phyloP scores from a whole-genome alignment of 352 stramenopile species.

The Nannochloropsis limnetica region DNA sequence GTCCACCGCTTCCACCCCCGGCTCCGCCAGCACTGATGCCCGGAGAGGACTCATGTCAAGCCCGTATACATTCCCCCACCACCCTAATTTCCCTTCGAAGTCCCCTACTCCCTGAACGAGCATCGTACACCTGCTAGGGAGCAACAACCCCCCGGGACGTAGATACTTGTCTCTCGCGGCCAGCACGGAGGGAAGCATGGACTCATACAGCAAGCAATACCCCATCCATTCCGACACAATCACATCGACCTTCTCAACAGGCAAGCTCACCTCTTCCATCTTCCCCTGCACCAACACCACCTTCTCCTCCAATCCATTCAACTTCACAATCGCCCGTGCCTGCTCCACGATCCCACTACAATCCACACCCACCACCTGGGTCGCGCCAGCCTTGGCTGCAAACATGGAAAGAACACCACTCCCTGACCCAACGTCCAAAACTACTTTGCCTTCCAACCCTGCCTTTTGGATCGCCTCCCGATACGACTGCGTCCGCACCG shows the following conservation, averaged over 20 bases:
- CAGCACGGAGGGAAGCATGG: slow-evolving; percentile 57
- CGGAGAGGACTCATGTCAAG: slow-evolving; percentile 43
- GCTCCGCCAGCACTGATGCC: slow-evolving; percentile 40
- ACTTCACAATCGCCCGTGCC: slow-evolving; percentile 37
- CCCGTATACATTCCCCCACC: slow-evolving; percentile 49
- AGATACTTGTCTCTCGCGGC: slow-evolving; percentile 50
- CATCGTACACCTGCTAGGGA: slow-evolving; percentile 45
- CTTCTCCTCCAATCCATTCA: slow-evolving; percentile 44
- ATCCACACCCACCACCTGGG: slow-evolving; percentile 54
- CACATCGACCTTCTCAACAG: slow-evolving; percentile 55
- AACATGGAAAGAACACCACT: slow-evolving; percentile 59
- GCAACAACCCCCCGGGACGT: slow-evolving; percentile 39
- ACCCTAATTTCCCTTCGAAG: slow-evolving; percentile 42
- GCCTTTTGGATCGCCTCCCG: slow-evolving; percentile 50
- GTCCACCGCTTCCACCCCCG: slow-evolving; percentile 41
- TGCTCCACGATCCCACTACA: slow-evolving; percentile 49
- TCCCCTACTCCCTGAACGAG: slow-evolving; percentile 48
- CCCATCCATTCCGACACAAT: slow-evolving; percentile 62
- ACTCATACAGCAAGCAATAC: slow-evolving; percentile 59
- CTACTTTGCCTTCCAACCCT: slow-evolving; percentile 41
- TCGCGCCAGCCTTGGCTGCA: slow-evolving; percentile 54
- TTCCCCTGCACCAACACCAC: slow-evolving; percentile 51
- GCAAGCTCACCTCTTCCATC: slow-evolving; percentile 55
- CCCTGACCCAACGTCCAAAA: slow-evolving; percentile 57
- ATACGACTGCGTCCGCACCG: slow-evolving; percentile 53